Percentiles rank a stretch among this genome's conserved stretches.
Evolutionary conservation across 371 early-diverging fungal species (phyloP).

Genomic region (Mucor racemosus): DNA sequence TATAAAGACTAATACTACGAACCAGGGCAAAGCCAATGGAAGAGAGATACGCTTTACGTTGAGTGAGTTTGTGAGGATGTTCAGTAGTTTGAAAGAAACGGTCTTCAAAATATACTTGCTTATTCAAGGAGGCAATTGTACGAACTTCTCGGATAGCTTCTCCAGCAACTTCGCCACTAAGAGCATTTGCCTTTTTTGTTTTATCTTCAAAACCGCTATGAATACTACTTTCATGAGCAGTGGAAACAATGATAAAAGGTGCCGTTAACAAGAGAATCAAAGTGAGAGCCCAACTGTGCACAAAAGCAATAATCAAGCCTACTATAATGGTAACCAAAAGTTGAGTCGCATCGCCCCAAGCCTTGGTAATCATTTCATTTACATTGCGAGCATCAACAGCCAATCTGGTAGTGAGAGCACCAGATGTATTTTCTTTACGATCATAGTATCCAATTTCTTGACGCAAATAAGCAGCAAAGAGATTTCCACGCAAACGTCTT

Average conservation of each 20-base stretch:
- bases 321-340: slow-evolving; percentile 43
- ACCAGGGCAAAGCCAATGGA: slow-evolving; percentile 65
- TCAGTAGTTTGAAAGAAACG: slow-evolving; percentile 59
- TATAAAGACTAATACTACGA: slow-evolving; percentile 62
- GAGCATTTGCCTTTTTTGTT: slow-evolving; percentile 58
- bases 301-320: slow-evolving; percentile 39
- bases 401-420: slow-evolving; percentile 79
- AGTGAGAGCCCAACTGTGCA: slow-evolving; percentile 51
- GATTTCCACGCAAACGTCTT: slow-evolving; percentile 51
- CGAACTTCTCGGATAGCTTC: slow-evolving; percentile 83
- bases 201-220: slow-evolving; percentile 49
- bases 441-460: slow-evolving; percentile 92
- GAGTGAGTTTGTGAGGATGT: slow-evolving; percentile 65
- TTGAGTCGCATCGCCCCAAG: slow-evolving; percentile 60
- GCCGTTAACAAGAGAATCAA: slow-evolving; percentile 49
- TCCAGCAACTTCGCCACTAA: slow-evolving; percentile 65
- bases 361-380: slow-evolving; percentile 64
- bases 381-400: slow-evolving; percentile 76
- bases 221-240: slow-evolving; percentile 23
- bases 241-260: slow-evolving; percentile 45
- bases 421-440: slow-evolving; percentile 72
- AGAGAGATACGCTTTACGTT: slow-evolving; percentile 55
- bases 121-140: slow-evolving; percentile 79
- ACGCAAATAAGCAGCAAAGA: slow-evolving; percentile 61
- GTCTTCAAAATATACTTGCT: slow-evolving; percentile 68